A percentile compares a stretch with the other conserved stretches of the same genome.
These are phyloP conservation scores for Cryptosporidium xiaoi DNA, from an alignment of 169 alveolate species.

Conservation along the genomic window DNA sequence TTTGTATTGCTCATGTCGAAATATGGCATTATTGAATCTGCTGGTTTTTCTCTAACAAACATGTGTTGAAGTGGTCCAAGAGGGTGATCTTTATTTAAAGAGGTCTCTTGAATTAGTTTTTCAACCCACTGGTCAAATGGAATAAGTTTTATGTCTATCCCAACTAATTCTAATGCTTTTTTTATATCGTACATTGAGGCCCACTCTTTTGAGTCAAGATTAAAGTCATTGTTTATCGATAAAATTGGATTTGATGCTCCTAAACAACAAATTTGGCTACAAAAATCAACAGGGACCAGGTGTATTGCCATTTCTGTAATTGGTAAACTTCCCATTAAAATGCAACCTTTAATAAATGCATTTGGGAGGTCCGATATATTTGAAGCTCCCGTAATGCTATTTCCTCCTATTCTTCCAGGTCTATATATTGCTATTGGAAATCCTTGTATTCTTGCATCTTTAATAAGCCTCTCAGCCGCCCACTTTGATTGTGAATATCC, in stretches of 20 bases:
- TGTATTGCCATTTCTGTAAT: constrained; percentile 63
- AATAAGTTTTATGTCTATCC: constrained; percentile 22
- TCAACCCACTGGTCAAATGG: constrained; percentile 61
- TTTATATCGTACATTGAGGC: constrained; percentile 42
- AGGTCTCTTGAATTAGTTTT: constrained; percentile 1
- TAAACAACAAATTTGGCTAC: constrained; percentile 45
- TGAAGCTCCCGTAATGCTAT: constrained; percentile 59
- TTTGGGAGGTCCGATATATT: constrained; percentile 66
- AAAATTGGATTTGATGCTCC: constrained; percentile 24
- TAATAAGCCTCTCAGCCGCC: constrained; percentile 68
- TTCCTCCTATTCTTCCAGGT: constrained; percentile 74
- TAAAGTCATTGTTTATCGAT: constrained; percentile 27
- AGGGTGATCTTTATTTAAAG: constrained; percentile 46
- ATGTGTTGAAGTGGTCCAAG: constrained; percentile 64
- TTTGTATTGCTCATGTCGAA: constrained; percentile 65
- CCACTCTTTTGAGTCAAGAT: constrained; percentile 52
- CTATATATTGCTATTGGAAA: constrained; percentile 53
- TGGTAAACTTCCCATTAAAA: constrained; percentile 57
- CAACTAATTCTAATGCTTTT: constrained; percentile 14
- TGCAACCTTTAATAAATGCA: constrained; percentile 72
- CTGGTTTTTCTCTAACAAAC: constrained; percentile 60
- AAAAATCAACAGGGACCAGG: constrained; percentile 65
- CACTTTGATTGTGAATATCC: constrained; percentile 73
- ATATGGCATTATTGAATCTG: constrained; percentile 68
- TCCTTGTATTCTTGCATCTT: constrained; percentile 49